A percentile compares a stretch with the other conserved stretches of the same genome.
Evolutionary conservation across 352 stramenopile species (phyloP).

Genomic region (Pythium pectinolyticum): DNA sequence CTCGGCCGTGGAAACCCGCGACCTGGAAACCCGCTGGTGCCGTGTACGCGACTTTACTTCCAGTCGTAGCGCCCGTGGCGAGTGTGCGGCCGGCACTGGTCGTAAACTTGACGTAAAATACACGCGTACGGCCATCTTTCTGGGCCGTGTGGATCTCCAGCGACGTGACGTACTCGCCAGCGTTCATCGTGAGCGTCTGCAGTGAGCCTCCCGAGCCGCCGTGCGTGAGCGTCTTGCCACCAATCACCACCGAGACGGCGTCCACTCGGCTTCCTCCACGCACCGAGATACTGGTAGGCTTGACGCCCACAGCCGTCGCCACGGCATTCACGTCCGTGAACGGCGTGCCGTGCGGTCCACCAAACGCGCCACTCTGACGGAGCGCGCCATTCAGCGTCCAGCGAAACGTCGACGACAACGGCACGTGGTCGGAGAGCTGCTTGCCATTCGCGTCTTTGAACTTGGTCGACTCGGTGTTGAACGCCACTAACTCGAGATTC

Average conservation of each 20-base stretch:
- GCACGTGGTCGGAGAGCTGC: constrained; percentile 46
- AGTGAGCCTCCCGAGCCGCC: constrained; percentile 39
- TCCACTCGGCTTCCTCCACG: constrained; percentile 38
- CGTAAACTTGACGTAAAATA: constrained; percentile 47
- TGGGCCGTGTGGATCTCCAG: constrained; percentile 52
- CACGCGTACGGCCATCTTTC: constrained; percentile 35
- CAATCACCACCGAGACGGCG: constrained; percentile 36
- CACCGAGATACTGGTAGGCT: constrained; percentile 37
- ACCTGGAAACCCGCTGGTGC: constrained; percentile 46
- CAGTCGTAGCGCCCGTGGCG: constrained; percentile 33
- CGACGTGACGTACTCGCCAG: constrained; percentile 43
- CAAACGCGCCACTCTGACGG: constrained; percentile 36
- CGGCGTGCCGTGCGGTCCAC: constrained; percentile 39
- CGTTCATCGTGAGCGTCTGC: constrained; percentile 36
- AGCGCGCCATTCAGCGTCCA: constrained; percentile 35
- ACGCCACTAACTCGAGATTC: constrained; percentile 34
- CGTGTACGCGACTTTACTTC: constrained; percentile 28
- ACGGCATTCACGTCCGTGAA: constrained; percentile 41
- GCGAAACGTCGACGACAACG: constrained; percentile 44
- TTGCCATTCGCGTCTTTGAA: constrained; percentile 38
- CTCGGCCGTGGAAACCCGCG: constrained; percentile 48
- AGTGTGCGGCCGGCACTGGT: constrained; percentile 40
- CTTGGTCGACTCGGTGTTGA: constrained; percentile 42
- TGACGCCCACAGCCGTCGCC: constrained; percentile 21
- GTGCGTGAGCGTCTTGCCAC: constrained; percentile 30